Percentiles rank a stretch among this genome's conserved stretches.
Evolutionary conservation across 1,284 basidiomycete genomes (phyloP).

Genomic region (Earliella scabrosa): DNA sequence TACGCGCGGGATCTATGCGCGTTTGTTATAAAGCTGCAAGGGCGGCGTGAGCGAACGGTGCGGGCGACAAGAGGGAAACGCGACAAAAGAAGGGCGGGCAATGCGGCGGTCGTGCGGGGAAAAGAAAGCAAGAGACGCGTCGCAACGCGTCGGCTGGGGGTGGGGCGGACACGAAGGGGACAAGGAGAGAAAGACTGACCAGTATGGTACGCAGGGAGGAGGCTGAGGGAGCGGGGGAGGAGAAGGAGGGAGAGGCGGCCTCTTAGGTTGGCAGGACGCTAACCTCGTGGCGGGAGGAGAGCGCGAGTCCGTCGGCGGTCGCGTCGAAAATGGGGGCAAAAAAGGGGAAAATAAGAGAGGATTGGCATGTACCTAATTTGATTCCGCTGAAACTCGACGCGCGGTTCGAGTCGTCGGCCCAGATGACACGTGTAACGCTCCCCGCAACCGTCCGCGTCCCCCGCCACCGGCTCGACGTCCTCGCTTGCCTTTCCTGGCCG

Average conservation of each 20-base stretch:
- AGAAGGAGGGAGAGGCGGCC: conserved; percentile 4
- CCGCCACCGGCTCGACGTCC: conserved; percentile 16
- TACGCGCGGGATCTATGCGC: conserved; percentile 15
- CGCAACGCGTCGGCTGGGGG: conserved; percentile 19
- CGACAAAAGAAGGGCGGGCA: conserved; percentile 1
- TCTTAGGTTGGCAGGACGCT: conserved; percentile 22
- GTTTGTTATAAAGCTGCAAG: conserved; percentile 18
- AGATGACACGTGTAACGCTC: conserved; percentile 36
- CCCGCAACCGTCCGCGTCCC: conserved; percentile 24
- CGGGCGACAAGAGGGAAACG: neutral
- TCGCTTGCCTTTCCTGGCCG: conserved; percentile 18
- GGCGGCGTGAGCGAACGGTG: conserved; percentile 11
- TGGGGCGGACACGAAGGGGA: no score
- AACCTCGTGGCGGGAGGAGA: conserved; percentile 27
- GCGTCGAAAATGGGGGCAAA: conserved; percentile 24
- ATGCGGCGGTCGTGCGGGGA: neutral
- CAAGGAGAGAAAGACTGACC: conserved; percentile 9
- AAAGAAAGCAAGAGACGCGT: conserved; percentile 24
- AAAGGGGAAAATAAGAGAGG: conserved; percentile 27
- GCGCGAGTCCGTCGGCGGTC: conserved; percentile 26
- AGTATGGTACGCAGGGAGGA: conserved; percentile 13
- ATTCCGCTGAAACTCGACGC: conserved; percentile 34
- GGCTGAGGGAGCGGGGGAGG: conserved; percentile 10
- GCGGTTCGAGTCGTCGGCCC: conserved; percentile 26
- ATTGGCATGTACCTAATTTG: conserved; percentile 33